phyloP scores from a whole-genome alignment of 345 rosid species.

The Aethionema arabicum region DNA sequence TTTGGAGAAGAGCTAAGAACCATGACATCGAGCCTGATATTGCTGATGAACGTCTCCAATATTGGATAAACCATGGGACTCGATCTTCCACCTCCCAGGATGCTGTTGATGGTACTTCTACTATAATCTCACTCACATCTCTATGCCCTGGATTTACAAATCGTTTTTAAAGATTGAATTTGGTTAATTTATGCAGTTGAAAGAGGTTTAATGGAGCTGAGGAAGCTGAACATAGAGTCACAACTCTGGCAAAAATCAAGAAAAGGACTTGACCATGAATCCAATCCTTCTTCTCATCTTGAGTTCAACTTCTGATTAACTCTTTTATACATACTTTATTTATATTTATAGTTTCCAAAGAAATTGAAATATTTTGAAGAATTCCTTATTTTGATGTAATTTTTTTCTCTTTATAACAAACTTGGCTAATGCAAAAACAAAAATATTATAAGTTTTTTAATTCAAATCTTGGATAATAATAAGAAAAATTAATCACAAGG shows the following conservation, averaged over 20 bases:
- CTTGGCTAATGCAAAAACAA: no score
- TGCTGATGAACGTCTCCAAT: conserved; percentile 71
- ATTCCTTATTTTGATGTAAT: no score
- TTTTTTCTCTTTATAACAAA: no score
- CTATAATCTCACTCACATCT: conserved; percentile 9
- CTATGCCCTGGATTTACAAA: background rate
- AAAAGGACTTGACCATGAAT: conserved; percentile 46
- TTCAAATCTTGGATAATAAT: no score
- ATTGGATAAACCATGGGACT: conserved; percentile 58
- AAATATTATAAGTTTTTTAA: no score
- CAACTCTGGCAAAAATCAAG: conserved; percentile 75
- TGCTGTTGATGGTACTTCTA: conserved; percentile 74
- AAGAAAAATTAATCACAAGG: background rate
- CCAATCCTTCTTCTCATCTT: conserved; percentile 36
- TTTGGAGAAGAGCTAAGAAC: conserved; percentile 79
- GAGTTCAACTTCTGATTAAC: conserved; percentile 42
- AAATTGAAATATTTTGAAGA: no score
- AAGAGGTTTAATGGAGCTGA: conserved; percentile 74
- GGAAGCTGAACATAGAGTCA: conserved; percentile 68
- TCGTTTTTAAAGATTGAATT: background rate
- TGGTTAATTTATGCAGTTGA: conserved; percentile 56
- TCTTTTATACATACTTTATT: background rate
- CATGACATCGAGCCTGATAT: conserved; percentile 71
- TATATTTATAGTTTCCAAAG: background rate
- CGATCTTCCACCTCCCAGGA: conserved; percentile 58